Percentiles rank a stretch among this genome's conserved stretches.
phyloP scores from a whole-genome alignment of 768 basidiomycete genomes.

The Agrocybe pediades region DNA sequence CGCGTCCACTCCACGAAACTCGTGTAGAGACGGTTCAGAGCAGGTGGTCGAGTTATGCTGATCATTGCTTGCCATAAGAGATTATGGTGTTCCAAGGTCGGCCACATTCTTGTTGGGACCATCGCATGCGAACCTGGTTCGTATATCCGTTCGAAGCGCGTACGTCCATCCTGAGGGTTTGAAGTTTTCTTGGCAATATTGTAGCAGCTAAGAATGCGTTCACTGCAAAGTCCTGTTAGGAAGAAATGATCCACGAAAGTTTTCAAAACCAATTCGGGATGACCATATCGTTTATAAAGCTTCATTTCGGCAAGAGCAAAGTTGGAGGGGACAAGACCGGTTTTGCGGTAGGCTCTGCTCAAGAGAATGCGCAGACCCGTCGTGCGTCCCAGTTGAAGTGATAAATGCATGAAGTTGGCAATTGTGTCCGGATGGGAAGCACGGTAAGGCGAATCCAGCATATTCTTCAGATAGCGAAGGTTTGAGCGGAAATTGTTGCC shows the following conservation, averaged over 20 bases:
- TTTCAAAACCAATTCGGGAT: slow-evolving; percentile 35
- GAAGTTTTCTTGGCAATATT: neutral
- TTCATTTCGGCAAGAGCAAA: slow-evolving; percentile 47
- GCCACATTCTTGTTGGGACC: slow-evolving; percentile 31
- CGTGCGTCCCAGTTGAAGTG: slow-evolving; percentile 33
- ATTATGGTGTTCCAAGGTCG: slow-evolving; percentile 31
- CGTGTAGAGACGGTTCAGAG: slow-evolving; percentile 42
- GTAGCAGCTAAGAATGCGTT: slow-evolving; percentile 28
- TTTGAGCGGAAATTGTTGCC: slow-evolving; percentile 16
- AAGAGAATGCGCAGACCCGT: slow-evolving; percentile 35
- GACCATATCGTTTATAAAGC: slow-evolving; percentile 31
- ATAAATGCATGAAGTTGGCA: slow-evolving; percentile 35
- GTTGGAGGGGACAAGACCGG: slow-evolving; percentile 19
- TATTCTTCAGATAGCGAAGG: slow-evolving; percentile 25
- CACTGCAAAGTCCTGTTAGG: slow-evolving; percentile 51
- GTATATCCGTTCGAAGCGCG: neutral
- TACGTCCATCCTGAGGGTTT: slow-evolving; percentile 3
- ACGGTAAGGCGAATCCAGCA: slow-evolving; percentile 9
- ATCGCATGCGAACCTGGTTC: neutral
- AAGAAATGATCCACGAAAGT: slow-evolving; percentile 56
- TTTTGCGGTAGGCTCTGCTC: slow-evolving; percentile 25
- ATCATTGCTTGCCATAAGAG: slow-evolving; percentile 44
- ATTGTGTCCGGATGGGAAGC: slow-evolving; percentile 30
- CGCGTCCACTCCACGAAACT: slow-evolving; percentile 35
- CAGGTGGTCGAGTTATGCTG: slow-evolving; percentile 18